Percentiles rank a stretch among this genome's conserved stretches.
Conservation (phyloP, 2,329 filamentous ascomycete genomes). For the Neonectria sp. region DNA sequence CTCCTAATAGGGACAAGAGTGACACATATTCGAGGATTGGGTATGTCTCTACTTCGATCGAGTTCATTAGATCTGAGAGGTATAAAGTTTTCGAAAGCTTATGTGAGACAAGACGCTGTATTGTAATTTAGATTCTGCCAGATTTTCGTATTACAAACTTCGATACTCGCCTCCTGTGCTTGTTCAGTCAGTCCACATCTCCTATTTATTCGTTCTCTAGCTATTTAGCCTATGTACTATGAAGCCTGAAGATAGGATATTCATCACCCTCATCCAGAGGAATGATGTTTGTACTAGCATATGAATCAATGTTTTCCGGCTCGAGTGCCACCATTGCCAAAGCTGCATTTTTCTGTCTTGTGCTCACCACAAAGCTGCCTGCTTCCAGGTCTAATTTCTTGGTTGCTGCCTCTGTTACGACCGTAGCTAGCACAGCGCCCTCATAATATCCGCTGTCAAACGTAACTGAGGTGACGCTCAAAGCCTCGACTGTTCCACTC, state of each 20-base stretch:
- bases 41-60: no score
- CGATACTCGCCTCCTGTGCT: no score
- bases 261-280: constrained; percentile 49
- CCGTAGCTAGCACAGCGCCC: constrained; percentile 43
- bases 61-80: no score
- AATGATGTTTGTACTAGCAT: constrained; percentile 50
- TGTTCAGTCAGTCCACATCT: no score
- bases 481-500: constrained; percentile 46
- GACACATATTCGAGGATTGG: no score
- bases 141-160: no score
- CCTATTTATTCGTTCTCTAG: no score
- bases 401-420: constrained; percentile 37
- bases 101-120: no score
- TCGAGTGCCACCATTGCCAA: constrained; percentile 49
- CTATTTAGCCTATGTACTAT: no score
- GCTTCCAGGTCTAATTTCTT: constrained; percentile 43
- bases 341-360: constrained; percentile 51
- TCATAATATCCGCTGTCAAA: constrained; percentile 47
- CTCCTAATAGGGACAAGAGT: no score
- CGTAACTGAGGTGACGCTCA: constrained; percentile 42
- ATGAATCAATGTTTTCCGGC: constrained; percentile 53
- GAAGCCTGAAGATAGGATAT: constrained; percentile 49
- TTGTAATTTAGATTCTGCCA: no score
- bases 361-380: constrained; percentile 51
- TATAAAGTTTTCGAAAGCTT: no score